phyloP scores from a whole-genome alignment of 768 basidiomycete genomes.

The Candolleomyces eurysporus region DNA sequence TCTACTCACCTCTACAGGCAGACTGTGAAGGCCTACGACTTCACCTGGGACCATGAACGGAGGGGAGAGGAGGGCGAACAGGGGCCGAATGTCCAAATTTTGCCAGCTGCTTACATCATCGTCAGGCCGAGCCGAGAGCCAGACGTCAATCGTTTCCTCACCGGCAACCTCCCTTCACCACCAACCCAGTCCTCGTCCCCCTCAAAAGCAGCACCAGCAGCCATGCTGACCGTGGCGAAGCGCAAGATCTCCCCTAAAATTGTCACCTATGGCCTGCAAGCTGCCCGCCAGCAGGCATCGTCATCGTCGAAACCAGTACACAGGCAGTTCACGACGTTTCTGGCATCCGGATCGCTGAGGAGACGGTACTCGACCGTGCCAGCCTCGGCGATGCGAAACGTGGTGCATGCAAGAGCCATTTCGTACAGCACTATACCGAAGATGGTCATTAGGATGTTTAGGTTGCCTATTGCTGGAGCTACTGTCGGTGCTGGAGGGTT shows the following conservation, averaged over 20 bases:
- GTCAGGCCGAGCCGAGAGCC: background rate
- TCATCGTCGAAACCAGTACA: slow-evolving; percentile 37
- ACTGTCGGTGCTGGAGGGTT: slow-evolving; percentile 89
- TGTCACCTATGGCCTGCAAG: slow-evolving; percentile 52
- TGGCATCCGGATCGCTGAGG: slow-evolving; percentile 53
- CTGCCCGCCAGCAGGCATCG: slow-evolving; percentile 23
- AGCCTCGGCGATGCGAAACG: slow-evolving; percentile 45
- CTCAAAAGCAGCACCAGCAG: background rate
- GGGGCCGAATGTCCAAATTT: slow-evolving; percentile 4
- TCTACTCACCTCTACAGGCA: background rate
- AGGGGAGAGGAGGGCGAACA: background rate
- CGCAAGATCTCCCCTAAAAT: slow-evolving; percentile 43
- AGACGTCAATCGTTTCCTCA: background rate
- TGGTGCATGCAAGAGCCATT: slow-evolving; percentile 69
- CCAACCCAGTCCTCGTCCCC: background rate
- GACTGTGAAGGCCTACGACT: background rate
- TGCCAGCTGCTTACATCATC: background rate
- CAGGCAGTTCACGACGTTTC: slow-evolving; percentile 56
- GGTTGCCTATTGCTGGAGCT: slow-evolving; percentile 84
- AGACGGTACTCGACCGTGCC: slow-evolving; percentile 44
- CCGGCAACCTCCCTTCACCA: background rate
- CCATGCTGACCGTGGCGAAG: slow-evolving; percentile 45
- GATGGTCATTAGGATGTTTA: slow-evolving; percentile 83
- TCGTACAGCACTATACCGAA: slow-evolving; percentile 90
- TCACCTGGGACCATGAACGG: background rate